A percentile compares a stretch with the other conserved stretches of the same genome.
These are phyloP conservation scores for Dinochytrium kinnereticum DNA, from an alignment of 371 early-diverging fungal species.

Conservation along the genomic window DNA sequence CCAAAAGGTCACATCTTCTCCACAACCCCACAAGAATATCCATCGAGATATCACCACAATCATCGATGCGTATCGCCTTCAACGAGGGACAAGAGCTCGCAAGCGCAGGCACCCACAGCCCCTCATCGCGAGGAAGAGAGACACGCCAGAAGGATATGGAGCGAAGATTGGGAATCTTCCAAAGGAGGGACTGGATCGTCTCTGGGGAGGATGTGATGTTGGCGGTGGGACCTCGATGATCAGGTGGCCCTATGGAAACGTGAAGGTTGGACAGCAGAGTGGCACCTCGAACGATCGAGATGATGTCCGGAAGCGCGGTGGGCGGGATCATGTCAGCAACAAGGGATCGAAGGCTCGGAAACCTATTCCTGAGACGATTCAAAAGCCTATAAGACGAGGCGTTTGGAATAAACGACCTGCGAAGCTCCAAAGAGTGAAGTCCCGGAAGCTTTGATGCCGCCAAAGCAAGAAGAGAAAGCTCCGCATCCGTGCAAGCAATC, in stretches of 20 bases:
- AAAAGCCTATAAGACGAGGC: constrained; percentile 31
- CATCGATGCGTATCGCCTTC: constrained; percentile 33
- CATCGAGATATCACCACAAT: constrained; percentile 37
- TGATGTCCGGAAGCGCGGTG: constrained; percentile 24
- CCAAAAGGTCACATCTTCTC: constrained; percentile 28
- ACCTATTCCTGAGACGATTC: constrained; percentile 20
- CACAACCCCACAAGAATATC: constrained; percentile 29
- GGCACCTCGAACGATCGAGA: constrained; percentile 25
- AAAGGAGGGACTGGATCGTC: constrained; percentile 23
- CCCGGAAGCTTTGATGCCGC: constrained; percentile 27
- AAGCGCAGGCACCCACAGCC: constrained; percentile 16
- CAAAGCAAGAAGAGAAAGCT: constrained; percentile 30
- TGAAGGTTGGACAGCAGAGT: constrained; percentile 31
- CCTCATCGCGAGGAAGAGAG: constrained; percentile 28
- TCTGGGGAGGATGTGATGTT: neutral
- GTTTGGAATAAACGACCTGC: constrained; percentile 16
- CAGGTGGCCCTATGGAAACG: constrained; percentile 16
- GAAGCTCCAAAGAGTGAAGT: constrained; percentile 36
- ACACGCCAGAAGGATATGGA: constrained; percentile 37
- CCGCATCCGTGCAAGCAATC: constrained; percentile 39
- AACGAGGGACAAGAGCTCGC: constrained; percentile 28
- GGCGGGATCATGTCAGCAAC: constrained; percentile 33
- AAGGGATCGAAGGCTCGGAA: constrained; percentile 33
- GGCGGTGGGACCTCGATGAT: neutral
- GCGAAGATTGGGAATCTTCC: constrained; percentile 26